A percentile compares a stretch with the other conserved stretches of the same genome.
Conservation (phyloP, 345 rosid species). For the Eucalyptus shirleyi region DNA sequence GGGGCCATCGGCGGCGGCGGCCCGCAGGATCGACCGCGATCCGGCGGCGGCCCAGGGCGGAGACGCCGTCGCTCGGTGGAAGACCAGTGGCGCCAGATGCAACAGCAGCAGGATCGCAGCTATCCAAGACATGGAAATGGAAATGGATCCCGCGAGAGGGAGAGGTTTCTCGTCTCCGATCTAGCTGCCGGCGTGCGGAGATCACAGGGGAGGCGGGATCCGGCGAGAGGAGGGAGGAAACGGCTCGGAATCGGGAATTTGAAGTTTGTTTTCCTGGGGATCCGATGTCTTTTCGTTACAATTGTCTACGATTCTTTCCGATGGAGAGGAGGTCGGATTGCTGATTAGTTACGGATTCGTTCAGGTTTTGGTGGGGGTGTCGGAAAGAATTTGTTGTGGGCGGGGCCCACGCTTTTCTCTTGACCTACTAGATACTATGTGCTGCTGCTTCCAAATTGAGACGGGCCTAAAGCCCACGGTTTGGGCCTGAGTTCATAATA, state of each 20-base stretch:
- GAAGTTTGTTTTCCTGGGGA: neutral
- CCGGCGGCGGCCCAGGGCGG: neutral
- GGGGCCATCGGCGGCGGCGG: constrained; percentile 3
- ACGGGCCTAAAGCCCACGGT: neutral
- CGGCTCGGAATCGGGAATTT: neutral
- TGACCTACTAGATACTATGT: neutral
- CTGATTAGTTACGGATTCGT: neutral
- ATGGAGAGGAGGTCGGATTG: neutral
- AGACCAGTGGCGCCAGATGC: constrained; percentile 9
- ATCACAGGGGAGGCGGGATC: neutral
- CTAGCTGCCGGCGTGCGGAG: neutral
- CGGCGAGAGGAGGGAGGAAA: neutral
- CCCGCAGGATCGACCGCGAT: constrained; percentile 64
- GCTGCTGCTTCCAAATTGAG: neutral
- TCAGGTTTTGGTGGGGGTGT: neutral
- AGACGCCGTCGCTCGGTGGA: neutral
- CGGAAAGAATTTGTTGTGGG: neutral
- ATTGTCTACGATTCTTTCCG: neutral
- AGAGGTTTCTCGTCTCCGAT: neutral
- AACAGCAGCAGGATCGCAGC: constrained; percentile 16
- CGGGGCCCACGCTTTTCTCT: neutral
- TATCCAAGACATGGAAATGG: constrained; percentile 30
- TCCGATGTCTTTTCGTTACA: neutral
- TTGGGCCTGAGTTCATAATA: neutral
- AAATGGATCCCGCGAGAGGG: neutral